Evolutionary conservation across 139 green algal genomes (phyloP).

Genomic region (Axilococcus clingmanii): DNA sequence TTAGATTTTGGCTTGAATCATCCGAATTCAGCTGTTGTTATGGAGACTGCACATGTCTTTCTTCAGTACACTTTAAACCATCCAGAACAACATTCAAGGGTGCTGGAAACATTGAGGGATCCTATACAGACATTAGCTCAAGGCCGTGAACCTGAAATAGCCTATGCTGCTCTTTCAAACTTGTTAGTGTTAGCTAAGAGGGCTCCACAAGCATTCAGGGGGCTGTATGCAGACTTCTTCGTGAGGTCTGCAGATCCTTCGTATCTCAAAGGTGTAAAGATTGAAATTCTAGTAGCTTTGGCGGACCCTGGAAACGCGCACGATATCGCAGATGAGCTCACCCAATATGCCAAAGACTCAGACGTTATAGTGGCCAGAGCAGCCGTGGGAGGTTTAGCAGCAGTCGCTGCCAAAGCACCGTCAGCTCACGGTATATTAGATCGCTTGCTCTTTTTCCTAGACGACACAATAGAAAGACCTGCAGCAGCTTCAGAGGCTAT

Average conservation of each 20-base stretch:
- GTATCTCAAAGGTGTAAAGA: slow-evolving; percentile 92
- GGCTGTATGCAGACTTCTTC: slow-evolving; percentile 83
- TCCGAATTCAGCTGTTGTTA: slow-evolving; percentile 82
- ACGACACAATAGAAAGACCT: slow-evolving; percentile 36
- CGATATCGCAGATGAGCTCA: slow-evolving; percentile 86
- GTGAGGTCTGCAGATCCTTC: slow-evolving; percentile 81
- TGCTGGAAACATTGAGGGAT: background rate
- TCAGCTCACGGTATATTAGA: slow-evolving; percentile 84
- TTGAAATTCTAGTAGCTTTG: slow-evolving; percentile 80
- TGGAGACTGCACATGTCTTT: slow-evolving; percentile 87
- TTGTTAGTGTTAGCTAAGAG: slow-evolving; percentile 74
- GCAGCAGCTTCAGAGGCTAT: slow-evolving; percentile 47
- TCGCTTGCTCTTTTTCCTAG: slow-evolving; percentile 85
- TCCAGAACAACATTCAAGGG: slow-evolving; percentile 77
- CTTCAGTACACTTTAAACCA: slow-evolving; percentile 84
- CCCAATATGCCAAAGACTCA: slow-evolving; percentile 56
- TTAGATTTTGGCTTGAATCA: slow-evolving; percentile 86
- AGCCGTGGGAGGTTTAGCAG: slow-evolving; percentile 59
- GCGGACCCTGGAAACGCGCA: slow-evolving; percentile 77
- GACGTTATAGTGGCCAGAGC: slow-evolving; percentile 57
- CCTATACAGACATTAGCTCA: slow-evolving; percentile 74
- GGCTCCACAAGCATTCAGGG: slow-evolving; percentile 39
- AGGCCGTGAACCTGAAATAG: slow-evolving; percentile 57
- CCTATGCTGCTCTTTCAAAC: slow-evolving; percentile 79
- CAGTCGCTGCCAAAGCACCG: slow-evolving; percentile 50